These are phyloP conservation scores for Limonium bicolor DNA, from an alignment of 148 eudicot species.

Conservation along the genomic window DNA sequence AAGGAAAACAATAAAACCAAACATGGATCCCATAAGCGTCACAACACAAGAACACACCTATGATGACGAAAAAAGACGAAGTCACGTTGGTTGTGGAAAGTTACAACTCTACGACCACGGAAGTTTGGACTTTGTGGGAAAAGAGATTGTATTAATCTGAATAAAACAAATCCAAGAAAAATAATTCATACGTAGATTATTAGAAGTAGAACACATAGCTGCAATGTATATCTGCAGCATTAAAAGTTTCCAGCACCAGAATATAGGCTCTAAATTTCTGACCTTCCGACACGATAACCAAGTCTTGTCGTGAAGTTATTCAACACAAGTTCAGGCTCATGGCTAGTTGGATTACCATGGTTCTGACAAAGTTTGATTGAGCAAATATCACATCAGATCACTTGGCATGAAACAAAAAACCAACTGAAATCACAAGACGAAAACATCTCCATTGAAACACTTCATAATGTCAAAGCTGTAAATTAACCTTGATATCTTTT, in stretches of 20 bases:
- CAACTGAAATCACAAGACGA: not conserved
- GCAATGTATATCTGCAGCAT: not conserved
- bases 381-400: no score
- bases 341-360: constrained; percentile 95
- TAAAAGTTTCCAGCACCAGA: not conserved
- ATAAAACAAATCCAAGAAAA: constrained; percentile 1
- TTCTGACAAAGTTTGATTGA: constrained; percentile 62
- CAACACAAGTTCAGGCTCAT: constrained; percentile 79
- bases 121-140: constrained; percentile 92
- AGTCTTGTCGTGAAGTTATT: constrained; percentile 80
- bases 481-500: constrained; percentile 77
- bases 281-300: constrained; percentile 85
- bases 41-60: constrained; percentile 32
- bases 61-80: constrained; percentile 96
- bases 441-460: no score
- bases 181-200: not conserved
- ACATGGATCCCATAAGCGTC: not conserved
- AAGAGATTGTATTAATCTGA: constrained; percentile 75
- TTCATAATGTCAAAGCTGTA: no score
- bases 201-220: not conserved
- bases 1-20: not conserved
- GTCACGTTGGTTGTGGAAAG: constrained; percentile 95
- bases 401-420: no score
- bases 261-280: not conserved
- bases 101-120: constrained; percentile 85